These are phyloP conservation scores for Eimeria tenella DNA, from an alignment of 169 alveolate genomes.

Conservation along the genomic window DNA sequence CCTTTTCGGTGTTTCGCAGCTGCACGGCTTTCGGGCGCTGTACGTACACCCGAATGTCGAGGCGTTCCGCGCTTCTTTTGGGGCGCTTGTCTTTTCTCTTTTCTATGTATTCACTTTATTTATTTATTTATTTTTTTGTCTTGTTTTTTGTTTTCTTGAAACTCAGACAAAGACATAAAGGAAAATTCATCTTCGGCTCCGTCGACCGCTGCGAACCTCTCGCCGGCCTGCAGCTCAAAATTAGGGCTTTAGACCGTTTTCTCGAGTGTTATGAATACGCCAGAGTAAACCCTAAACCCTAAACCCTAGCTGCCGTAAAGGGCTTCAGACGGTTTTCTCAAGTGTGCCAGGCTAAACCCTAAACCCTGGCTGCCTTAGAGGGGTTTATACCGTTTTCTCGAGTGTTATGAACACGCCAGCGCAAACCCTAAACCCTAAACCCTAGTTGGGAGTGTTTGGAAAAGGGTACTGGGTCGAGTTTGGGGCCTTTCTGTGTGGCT, in stretches of 20 bases:
- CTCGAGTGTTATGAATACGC: slow-evolving; percentile 52
- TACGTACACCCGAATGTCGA: too few relatives aligned
- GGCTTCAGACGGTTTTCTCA: slow-evolving; percentile 31
- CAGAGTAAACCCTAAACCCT: neutral
- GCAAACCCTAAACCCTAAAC: neutral
- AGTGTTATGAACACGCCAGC: slow-evolving; percentile 36
- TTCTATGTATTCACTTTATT: too few relatives aligned
- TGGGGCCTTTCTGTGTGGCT: neutral
- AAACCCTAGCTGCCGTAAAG: neutral
- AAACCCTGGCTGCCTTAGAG: neutral
- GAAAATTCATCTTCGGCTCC: slow-evolving; percentile 69
- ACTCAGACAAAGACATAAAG: slow-evolving; percentile 14
- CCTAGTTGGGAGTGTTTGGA: neutral
- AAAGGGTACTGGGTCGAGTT: neutral
- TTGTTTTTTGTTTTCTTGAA: neutral
- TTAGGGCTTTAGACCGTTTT: slow-evolving; percentile 46
- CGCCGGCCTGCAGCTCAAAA: slow-evolving; percentile 78
- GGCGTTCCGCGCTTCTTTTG: too few relatives aligned
- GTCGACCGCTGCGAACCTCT: slow-evolving; percentile 80
- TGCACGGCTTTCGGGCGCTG: too few relatives aligned
- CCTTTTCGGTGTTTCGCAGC: too few relatives aligned
- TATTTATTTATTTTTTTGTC: neutral
- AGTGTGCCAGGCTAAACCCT: neutral
- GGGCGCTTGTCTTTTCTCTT: too few relatives aligned
- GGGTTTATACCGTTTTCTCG: slow-evolving; percentile 33